phyloP scores from a whole-genome alignment of 2,329 filamentous ascomycete species.

The Fusarium vanettenii region DNA sequence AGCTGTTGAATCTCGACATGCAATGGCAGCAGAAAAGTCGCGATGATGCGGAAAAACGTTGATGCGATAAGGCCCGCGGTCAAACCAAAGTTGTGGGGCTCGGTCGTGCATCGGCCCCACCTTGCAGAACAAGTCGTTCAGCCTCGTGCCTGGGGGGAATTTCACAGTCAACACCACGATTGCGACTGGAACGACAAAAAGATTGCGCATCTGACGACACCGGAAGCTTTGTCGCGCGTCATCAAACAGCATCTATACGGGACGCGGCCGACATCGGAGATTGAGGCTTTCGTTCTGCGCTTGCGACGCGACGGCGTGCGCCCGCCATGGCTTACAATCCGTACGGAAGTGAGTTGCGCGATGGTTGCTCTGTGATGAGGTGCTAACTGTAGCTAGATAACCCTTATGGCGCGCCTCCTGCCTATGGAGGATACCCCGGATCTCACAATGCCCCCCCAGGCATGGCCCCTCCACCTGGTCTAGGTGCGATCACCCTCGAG shows the following conservation, averaged over 20 bases:
- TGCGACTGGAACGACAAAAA: conserved; percentile 25
- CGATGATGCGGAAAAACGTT: conserved; percentile 46
- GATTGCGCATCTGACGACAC: conserved; percentile 14
- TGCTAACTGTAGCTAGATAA: conserved; percentile 47
- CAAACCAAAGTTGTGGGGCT: conserved; percentile 24
- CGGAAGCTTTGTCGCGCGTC: conserved; percentile 5
- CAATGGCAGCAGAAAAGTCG: conserved; percentile 41
- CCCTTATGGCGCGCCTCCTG: conserved; percentile 80
- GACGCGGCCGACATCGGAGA: conserved; percentile 1
- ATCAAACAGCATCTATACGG: background rate
- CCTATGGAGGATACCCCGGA: conserved; percentile 77
- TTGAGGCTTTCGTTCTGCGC: background rate
- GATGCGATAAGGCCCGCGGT: conserved; percentile 36
- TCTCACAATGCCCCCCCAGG: conserved; percentile 68
- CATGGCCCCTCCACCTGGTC: conserved; percentile 82
- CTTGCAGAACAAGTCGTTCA: conserved; percentile 38
- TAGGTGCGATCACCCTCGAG: conserved; percentile 69
- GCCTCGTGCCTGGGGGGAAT: conserved; percentile 39
- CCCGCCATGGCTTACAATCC: conserved; percentile 68
- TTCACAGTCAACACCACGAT: conserved; percentile 27
- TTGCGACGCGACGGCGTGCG: conserved; percentile 32
- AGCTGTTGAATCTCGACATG: conserved; percentile 17
- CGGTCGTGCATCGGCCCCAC: conserved; percentile 31
- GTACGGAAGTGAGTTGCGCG: conserved; percentile 62
- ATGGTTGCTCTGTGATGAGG: background rate